phyloP scores from a whole-genome alignment of 1,284 basidiomycete genomes.

The Fomitiporia mediterranea region DNA sequence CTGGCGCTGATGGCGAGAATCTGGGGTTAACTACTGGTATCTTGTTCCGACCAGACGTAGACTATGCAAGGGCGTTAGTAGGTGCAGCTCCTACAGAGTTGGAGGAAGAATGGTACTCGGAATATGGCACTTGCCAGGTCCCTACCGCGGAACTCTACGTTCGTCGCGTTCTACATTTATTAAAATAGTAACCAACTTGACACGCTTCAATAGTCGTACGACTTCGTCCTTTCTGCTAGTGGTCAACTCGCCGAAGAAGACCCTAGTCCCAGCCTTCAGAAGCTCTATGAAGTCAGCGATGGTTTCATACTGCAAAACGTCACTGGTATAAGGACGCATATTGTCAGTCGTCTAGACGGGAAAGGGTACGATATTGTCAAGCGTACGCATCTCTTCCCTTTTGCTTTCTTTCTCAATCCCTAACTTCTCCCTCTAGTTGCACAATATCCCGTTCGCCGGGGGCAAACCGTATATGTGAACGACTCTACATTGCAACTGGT shows the following conservation, averaged over 20 bases:
- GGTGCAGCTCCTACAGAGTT: conserved; percentile 43
- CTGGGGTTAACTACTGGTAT: conserved; percentile 63
- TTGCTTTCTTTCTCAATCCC: neutral
- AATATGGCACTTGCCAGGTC: conserved; percentile 66
- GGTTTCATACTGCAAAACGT: conserved; percentile 77
- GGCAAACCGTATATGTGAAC: conserved; percentile 77
- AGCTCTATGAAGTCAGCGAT: conserved; percentile 57
- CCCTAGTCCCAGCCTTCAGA: conserved; percentile 58
- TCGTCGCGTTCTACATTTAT: conserved; percentile 15
- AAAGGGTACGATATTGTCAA: conserved; percentile 81
- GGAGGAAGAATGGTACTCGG: conserved; percentile 57
- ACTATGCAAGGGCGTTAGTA: conserved; percentile 71
- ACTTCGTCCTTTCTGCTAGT: conserved; percentile 69
- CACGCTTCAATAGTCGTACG: conserved; percentile 51
- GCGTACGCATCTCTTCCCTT: conserved; percentile 44
- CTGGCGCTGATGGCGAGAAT: conserved; percentile 28
- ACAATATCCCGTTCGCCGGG: conserved; percentile 72
- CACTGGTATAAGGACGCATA: conserved; percentile 68
- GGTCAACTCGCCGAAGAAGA: conserved; percentile 61
- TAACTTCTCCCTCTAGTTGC: conserved; percentile 55
- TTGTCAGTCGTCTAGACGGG: conserved; percentile 77
- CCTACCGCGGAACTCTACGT: conserved; percentile 73
- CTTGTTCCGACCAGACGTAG: conserved; percentile 64
- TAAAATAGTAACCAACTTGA: neutral
- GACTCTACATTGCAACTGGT: conserved; percentile 55